phyloP scores from a whole-genome alignment of 257 asterid species.

The Penstemon eatonii region DNA sequence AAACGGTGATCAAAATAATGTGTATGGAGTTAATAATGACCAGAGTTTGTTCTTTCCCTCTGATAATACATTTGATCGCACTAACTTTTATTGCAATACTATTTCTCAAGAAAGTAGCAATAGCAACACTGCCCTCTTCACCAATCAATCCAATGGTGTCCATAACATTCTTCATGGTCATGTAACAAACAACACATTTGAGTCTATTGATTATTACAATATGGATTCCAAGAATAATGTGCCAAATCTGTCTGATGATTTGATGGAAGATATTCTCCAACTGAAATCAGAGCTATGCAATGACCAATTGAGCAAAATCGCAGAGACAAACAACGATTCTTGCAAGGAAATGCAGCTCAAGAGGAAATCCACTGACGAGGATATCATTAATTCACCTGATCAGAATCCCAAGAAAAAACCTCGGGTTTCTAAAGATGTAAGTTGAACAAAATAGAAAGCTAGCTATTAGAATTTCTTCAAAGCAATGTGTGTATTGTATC shows the following conservation, averaged over 20 bases:
- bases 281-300: slow-evolving; percentile 32
- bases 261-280: slow-evolving; percentile 36
- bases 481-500: background rate
- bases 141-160: slow-evolving; percentile 16
- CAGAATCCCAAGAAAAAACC: slow-evolving; percentile 51
- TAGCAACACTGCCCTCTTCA: slow-evolving; percentile 28
- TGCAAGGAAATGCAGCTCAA: slow-evolving; percentile 39
- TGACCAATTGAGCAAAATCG: slow-evolving; percentile 23
- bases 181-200: slow-evolving; percentile 21
- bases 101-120: slow-evolving; percentile 61
- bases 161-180: slow-evolving; percentile 14
- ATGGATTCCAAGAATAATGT: slow-evolving; percentile 29
- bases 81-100: slow-evolving; percentile 26
- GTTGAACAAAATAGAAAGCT: slow-evolving; percentile 16
- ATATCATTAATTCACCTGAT: background rate
- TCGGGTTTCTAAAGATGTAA: slow-evolving; percentile 51
- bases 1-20: slow-evolving; percentile 7
- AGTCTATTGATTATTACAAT: slow-evolving; percentile 29
- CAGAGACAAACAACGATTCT: slow-evolving; percentile 25
- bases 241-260: slow-evolving; percentile 30
- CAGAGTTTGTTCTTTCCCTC: slow-evolving; percentile 15
- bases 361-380: slow-evolving; percentile 38
- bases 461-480: background rate
- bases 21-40: slow-evolving; percentile 21
- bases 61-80: background rate